Evolutionary conservation across 176 grass and related monocot genomes (phyloP), one percentile per base, ranked within the genome.

Genomic region (Triticum timopheevii): DNA sequence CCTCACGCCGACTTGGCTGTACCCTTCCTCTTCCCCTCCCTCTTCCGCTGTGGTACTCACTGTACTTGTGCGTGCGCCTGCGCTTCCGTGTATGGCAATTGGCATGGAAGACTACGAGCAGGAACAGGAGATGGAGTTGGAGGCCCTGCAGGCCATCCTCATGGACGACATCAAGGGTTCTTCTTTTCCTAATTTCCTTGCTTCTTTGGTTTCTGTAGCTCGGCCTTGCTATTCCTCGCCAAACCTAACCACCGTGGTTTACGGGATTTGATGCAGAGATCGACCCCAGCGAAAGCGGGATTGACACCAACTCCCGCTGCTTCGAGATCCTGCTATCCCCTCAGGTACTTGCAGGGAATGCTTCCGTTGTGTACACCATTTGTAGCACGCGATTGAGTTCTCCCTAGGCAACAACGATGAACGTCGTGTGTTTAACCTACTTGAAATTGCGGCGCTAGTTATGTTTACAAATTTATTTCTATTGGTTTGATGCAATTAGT

Each of bases 101-200:
- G 56, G 56, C 62, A 52, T 58, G 47, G 76, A 85, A 99, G 94
- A 99, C 63, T 90, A 90, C 87, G 85, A 70, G 82, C 97, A 99
- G 90, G 97, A 99, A 87, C 94, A 98, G 87, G 97, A 99, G 80
- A 96, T 96, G 94, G 97, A 99, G 86, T 88, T 96, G 78, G 97
- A 99, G 84, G 97, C 94, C 35, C 80, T 99, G 40, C 90, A 96
- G 82, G 88, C 97, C 86, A 99, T 99, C 85, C 90, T 99, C 61
- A 96, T 99, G 97, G 97, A 99, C 71, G 97, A 96, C 77, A 94
- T 99, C 81, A 77, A 81, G 85, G 96, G 96, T 92, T 80, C 9
- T 22, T 24, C 71, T 19, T 91, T 49, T 65, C 24, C 54, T 44
- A 16, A 39, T 84, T 24, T 65, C 13, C 22, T 27, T 11, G 28